These are phyloP conservation scores for Penicillium odoratum DNA, from an alignment of 495 filamentous ascomycete species.

Conservation along the genomic window DNA sequence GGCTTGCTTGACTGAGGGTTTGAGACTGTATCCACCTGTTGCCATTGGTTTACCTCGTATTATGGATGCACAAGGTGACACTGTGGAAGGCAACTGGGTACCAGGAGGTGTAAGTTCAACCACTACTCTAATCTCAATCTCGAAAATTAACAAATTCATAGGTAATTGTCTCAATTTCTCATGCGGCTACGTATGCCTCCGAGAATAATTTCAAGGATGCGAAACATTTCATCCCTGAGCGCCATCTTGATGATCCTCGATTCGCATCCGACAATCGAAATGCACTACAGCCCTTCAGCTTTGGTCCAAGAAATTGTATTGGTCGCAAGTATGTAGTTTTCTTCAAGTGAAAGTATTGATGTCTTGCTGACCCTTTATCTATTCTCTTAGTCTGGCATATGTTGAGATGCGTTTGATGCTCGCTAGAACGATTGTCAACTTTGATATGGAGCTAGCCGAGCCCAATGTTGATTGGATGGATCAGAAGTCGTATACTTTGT, in stretches of 20 bases:
- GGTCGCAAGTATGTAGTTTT: slow-evolving; percentile 30
- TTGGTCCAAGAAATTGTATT: slow-evolving; percentile 59
- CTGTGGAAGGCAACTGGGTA: slow-evolving; percentile 43
- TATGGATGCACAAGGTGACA: slow-evolving; percentile 42
- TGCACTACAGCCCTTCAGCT: slow-evolving; percentile 19
- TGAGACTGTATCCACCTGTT: slow-evolving; percentile 58
- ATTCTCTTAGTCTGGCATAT: slow-evolving; percentile 37
- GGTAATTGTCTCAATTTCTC: slow-evolving; percentile 45
- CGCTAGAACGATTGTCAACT: slow-evolving; percentile 43
- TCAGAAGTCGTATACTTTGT: slow-evolving; percentile 35
- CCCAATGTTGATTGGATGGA: slow-evolving; percentile 34
- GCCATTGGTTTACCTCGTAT: slow-evolving; percentile 41
- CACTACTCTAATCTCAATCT: background rate
- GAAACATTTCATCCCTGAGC: slow-evolving; percentile 49
- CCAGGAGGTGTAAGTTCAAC: slow-evolving; percentile 19
- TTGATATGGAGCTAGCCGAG: slow-evolving; percentile 35
- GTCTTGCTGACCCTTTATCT: background rate
- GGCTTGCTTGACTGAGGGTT: slow-evolving; percentile 52
- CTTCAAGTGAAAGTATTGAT: too few relatives aligned
- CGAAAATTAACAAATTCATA: slow-evolving; percentile 19
- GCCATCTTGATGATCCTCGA: slow-evolving; percentile 36
- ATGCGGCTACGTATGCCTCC: slow-evolving; percentile 42
- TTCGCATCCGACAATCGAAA: slow-evolving; percentile 37
- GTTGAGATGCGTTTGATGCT: slow-evolving; percentile 46
- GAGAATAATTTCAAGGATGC: slow-evolving; percentile 44